These are phyloP conservation scores for Protomyces lactucae-debilis DNA, from an alignment of 1,139 yeast species.

Conservation along the genomic window DNA sequence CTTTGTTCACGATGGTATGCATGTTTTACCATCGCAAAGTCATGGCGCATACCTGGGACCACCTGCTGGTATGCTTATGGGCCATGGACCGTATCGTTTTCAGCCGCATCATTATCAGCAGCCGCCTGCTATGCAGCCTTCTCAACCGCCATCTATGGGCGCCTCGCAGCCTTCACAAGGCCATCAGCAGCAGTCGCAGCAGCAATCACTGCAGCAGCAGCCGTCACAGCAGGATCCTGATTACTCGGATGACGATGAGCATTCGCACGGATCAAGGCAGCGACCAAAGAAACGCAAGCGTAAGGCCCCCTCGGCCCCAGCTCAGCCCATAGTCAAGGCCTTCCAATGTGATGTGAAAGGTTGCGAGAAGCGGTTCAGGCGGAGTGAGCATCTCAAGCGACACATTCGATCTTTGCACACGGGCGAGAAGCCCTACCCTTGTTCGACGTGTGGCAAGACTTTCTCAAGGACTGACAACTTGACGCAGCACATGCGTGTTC, in stretches of 20 bases:
- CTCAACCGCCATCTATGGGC: neutral
- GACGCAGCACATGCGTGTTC: constrained; percentile 51
- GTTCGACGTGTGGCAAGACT: constrained; percentile 64
- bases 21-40: neutral
- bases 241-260: neutral
- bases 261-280: neutral
- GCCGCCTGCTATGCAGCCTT: neutral
- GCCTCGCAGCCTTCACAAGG: neutral
- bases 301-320: neutral
- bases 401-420: constrained; percentile 67
- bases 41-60: neutral
- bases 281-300: neutral
- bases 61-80: neutral
- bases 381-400: constrained; percentile 75
- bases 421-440: constrained; percentile 67
- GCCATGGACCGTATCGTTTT: neutral
- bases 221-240: neutral
- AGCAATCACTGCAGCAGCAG: neutral
- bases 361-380: constrained; percentile 46
- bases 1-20: neutral
- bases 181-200: neutral
- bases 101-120: neutral
- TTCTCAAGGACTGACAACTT: constrained; percentile 72
- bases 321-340: neutral
- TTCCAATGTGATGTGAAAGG: constrained; percentile 17